Conservation (phyloP, 805 yeast genomes). For the Pichia californica region DNA sequence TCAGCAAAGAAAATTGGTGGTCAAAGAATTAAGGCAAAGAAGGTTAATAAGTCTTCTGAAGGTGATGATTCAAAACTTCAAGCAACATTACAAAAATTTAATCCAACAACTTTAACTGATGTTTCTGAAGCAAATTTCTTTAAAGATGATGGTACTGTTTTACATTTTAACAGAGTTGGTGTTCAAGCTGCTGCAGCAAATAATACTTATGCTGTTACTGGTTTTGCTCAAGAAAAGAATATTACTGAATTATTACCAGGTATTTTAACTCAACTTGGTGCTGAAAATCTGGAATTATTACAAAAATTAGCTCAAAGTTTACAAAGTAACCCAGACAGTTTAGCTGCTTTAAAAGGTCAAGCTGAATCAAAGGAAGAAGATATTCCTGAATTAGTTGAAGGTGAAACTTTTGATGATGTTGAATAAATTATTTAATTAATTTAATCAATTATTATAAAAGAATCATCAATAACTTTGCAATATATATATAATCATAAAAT, state of each 20-base stretch:
- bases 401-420: constrained; percentile 70
- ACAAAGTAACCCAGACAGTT: constrained; percentile 45
- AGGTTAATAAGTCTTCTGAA: constrained; percentile 56
- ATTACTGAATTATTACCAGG: constrained; percentile 89
- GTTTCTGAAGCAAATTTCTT: constrained; percentile 97
- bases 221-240: constrained; percentile 88
- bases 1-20: constrained; percentile 77
- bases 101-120: constrained; percentile 81
- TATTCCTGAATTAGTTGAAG: constrained; percentile 78
- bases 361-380: constrained; percentile 47
- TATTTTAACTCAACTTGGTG: constrained; percentile 93
- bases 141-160: constrained; percentile 91
- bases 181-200: constrained; percentile 87
- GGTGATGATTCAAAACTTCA: constrained; percentile 90
- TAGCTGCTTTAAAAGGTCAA: constrained; percentile 29
- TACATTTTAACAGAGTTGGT: constrained; percentile 95
- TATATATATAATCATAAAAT: too few relatives aligned
- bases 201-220: constrained; percentile 93
- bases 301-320: constrained; percentile 85
- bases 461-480: too few relatives aligned
- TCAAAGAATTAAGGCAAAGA: constrained; percentile 90
- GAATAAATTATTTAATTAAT: constrained; percentile 14
- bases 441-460: too few relatives aligned
- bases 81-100: constrained; percentile 80
- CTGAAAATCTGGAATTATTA: constrained; percentile 87